These are phyloP conservation scores for Skeletonema tropicum DNA, from an alignment of 108 stramenopile species.

Conservation along the genomic window DNA sequence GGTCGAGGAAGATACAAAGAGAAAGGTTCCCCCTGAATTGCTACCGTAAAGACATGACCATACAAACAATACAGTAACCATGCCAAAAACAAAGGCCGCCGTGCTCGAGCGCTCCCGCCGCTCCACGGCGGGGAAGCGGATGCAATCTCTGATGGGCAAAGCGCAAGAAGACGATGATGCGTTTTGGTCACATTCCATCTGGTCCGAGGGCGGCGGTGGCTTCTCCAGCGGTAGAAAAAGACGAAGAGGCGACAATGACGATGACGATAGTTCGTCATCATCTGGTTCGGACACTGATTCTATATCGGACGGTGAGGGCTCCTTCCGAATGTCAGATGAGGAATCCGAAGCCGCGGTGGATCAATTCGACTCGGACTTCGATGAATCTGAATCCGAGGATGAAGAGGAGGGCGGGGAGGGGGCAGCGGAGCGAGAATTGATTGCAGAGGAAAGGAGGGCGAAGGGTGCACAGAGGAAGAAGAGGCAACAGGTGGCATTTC, in stretches of 20 bases:
- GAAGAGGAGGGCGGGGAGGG: conserved; percentile 61
- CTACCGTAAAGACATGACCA: neutral
- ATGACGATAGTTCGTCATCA: conserved; percentile 5
- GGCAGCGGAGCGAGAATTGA: conserved; percentile 57
- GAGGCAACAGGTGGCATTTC: conserved; percentile 25
- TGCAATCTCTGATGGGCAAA: conserved; percentile 71
- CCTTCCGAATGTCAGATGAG: conserved; percentile 80
- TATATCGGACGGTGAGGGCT: conserved; percentile 50
- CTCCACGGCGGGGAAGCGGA: conserved; percentile 81
- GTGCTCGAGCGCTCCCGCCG: conserved; percentile 69
- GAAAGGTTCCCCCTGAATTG: neutral
- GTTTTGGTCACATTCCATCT: conserved; percentile 90
- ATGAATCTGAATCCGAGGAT: conserved; percentile 78
- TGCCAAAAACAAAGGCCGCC: conserved; percentile 47
- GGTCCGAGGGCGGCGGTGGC: conserved; percentile 73
- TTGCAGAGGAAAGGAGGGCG: conserved; percentile 47
- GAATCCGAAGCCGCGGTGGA: conserved; percentile 67
- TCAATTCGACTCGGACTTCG: conserved; percentile 89
- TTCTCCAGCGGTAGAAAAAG: conserved; percentile 24
- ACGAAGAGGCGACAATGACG: neutral
- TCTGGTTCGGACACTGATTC: conserved; percentile 6
- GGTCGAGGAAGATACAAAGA: no score
- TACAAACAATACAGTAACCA: neutral
- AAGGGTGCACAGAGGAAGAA: conserved; percentile 35
- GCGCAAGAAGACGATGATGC: conserved; percentile 81